Evolutionary conservation across 2,329 filamentous ascomycete genomes (phyloP), one percentile per base, ranked within the genome.

Genomic region (Alternaria postmessia): DNA sequence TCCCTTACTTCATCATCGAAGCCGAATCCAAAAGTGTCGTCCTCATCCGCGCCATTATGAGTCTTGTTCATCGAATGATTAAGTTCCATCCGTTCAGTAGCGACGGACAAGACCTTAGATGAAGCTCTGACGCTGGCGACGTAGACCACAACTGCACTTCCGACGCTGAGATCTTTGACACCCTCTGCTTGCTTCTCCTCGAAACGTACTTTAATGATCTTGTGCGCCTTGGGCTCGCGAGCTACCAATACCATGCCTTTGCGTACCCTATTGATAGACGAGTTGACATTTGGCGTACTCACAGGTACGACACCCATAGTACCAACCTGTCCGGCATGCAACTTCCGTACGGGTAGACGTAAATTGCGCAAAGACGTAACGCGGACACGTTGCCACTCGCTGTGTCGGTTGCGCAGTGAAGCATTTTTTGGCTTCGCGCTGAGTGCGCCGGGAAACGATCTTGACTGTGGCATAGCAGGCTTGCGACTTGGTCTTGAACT

Each of bases 311-410:
- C 82, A 0, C 94, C 94, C 54, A 99, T 86, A 0, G 94, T 97
- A 1, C 94, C 95, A 6, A 94, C 93, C 78, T 99, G 94, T 9
- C 92, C 93, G 16, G 89, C 85, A 51, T 89, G 85, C 7, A 98
- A 84, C 0, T 85, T 87, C 47, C 88, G 87, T 0, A 97, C 93
- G 0, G 94, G 92, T 3, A 97, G 83, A 5, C 94, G 88, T 8
- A 99, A 83, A 68, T 97, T 96, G 22, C 94, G 90, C 43, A 97
- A 89, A 69, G 94, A 98, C 44, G 92, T 89, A 54, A 98, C 88
- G 43, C 86, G 89, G 6, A 94, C 93, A 24, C 85, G 84, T 63
- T 92, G 88, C 94, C 94, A 98, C 84, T 87, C 69, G 80, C 62
- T 63, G n/a, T 72, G 61, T 34, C 63, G 67, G 26, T 70, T 65